Conservation (phyloP, 495 filamentous ascomycete species). For the Tuber umbilicatum region DNA sequence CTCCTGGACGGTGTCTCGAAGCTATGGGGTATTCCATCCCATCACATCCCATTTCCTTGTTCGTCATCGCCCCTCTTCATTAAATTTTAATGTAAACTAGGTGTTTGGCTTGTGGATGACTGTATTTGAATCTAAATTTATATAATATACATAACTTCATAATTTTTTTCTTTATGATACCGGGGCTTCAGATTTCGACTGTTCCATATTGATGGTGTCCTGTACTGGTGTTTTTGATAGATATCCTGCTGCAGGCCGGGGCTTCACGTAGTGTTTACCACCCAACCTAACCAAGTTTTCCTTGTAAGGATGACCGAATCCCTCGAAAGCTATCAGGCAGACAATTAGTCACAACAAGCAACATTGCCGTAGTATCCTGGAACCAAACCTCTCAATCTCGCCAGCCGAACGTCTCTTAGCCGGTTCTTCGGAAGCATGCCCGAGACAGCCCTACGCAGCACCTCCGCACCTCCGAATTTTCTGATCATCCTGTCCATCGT, state of each 20-base stretch:
- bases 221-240: constrained; percentile 36
- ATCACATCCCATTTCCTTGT: not conserved
- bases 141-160: constrained; percentile 21
- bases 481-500: constrained; percentile 91
- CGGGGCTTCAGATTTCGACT: not conserved
- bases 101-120: not conserved
- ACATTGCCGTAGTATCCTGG: constrained; percentile 2
- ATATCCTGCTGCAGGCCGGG: constrained; percentile 37
- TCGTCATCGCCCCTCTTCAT: not conserved
- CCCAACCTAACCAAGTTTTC: constrained; percentile 71
- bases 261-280: constrained; percentile 50
- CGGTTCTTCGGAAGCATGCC: constrained; percentile 98
- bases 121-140: constrained; percentile 12
- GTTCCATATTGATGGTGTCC: constrained; percentile 29
- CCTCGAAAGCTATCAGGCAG: constrained; percentile 67
- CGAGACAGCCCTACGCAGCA: constrained; percentile 81
- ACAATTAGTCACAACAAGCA: constrained; percentile 22
- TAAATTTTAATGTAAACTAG: not conserved
- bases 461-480: constrained; percentile 91
- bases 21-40: not conserved
- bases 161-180: constrained; percentile 5
- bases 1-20: not conserved
- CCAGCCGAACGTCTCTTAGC: constrained; percentile 74
- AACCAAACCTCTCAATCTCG: constrained; percentile 71
- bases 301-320: constrained; percentile 82